phyloP scores from a whole-genome alignment of 2,329 filamentous ascomycete species.

The Scytalidium lignicola region DNA sequence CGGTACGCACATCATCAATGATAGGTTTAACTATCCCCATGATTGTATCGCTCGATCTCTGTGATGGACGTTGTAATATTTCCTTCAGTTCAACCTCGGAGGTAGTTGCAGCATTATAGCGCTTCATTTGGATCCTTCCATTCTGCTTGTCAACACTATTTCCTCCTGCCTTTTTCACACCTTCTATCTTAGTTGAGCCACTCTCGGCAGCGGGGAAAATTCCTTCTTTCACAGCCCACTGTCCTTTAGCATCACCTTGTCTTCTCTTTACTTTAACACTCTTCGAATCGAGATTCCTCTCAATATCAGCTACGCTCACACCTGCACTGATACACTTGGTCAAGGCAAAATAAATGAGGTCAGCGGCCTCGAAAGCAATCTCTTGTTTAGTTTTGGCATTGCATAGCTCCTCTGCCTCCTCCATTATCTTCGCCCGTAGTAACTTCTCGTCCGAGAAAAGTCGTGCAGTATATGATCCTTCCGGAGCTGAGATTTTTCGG shows the following conservation, averaged over 20 bases:
- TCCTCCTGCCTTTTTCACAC: slow-evolving; percentile 39
- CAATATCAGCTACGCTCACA: slow-evolving; percentile 82
- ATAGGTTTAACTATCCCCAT: slow-evolving; percentile 89
- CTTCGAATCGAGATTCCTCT: slow-evolving; percentile 89
- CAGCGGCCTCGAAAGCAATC: slow-evolving; percentile 89
- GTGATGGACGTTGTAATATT: slow-evolving; percentile 81
- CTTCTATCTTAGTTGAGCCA: slow-evolving; percentile 17
- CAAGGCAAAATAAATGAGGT: slow-evolving; percentile 92
- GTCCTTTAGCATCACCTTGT: slow-evolving; percentile 88
- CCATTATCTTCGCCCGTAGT: slow-evolving; percentile 92
- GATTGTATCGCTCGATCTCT: slow-evolving; percentile 91
- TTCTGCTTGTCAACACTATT: slow-evolving; percentile 44
- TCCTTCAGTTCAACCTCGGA: slow-evolving; percentile 62
- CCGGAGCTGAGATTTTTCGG: slow-evolving; percentile 76
- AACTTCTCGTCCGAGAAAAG: slow-evolving; percentile 90
- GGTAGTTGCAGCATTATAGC: slow-evolving; percentile 64
- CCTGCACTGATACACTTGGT: slow-evolving; percentile 83
- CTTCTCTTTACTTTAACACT: slow-evolving; percentile 91
- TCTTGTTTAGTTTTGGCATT: slow-evolving; percentile 77
- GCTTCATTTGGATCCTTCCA: slow-evolving; percentile 74
- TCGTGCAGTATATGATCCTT: slow-evolving; percentile 87
- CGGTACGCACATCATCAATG: slow-evolving; percentile 76
- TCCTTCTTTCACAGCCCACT: slow-evolving; percentile 81
- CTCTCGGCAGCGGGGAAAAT: slow-evolving; percentile 38
- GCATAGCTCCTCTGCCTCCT: slow-evolving; percentile 93